Evolutionary conservation across 2,329 filamentous ascomycete genomes (phyloP).

Genomic region (Calycina marina): DNA sequence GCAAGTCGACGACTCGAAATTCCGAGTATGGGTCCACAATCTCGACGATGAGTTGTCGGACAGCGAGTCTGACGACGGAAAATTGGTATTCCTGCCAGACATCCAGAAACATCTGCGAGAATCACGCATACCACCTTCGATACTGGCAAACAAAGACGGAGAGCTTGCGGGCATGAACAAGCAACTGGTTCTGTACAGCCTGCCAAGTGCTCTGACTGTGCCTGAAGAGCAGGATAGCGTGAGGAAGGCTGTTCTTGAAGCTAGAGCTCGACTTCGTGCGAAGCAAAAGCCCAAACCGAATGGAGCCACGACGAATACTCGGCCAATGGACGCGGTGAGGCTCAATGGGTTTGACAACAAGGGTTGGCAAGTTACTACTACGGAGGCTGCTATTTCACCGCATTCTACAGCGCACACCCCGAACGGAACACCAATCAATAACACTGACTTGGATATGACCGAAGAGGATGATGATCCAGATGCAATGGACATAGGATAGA

Average conservation of each 20-base stretch:
- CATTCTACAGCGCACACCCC: too few species aligned
- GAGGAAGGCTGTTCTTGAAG: constrained; percentile 70
- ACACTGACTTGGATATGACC: too few species aligned
- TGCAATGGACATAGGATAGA: constrained; percentile 48
- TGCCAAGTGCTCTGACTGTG: constrained; percentile 63
- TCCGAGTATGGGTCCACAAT: constrained; percentile 84
- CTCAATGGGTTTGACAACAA: too few species aligned
- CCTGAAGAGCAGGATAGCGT: constrained; percentile 64
- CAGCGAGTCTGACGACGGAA: constrained; percentile 41
- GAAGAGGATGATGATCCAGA: constrained; percentile 36
- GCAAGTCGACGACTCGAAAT: constrained; percentile 70
- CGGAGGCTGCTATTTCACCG: too few species aligned
- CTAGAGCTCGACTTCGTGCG: constrained; percentile 52
- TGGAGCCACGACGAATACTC: constrained; percentile 9
- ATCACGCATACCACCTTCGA: constrained; percentile 45
- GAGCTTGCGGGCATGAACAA: constrained; percentile 37
- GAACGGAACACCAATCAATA: too few species aligned
- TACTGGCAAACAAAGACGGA: constrained; percentile 44
- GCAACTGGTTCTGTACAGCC: constrained; percentile 73
- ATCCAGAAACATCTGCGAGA: constrained; percentile 67
- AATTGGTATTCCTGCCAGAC: constrained; percentile 68
- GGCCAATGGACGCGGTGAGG: constrained; percentile 7
- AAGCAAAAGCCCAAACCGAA: constrained; percentile 32
- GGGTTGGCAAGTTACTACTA: too few species aligned
- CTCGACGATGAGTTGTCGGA: constrained; percentile 76